phyloP scores from a whole-genome alignment of 768 basidiomycete species.

The Serendipita sp. region DNA sequence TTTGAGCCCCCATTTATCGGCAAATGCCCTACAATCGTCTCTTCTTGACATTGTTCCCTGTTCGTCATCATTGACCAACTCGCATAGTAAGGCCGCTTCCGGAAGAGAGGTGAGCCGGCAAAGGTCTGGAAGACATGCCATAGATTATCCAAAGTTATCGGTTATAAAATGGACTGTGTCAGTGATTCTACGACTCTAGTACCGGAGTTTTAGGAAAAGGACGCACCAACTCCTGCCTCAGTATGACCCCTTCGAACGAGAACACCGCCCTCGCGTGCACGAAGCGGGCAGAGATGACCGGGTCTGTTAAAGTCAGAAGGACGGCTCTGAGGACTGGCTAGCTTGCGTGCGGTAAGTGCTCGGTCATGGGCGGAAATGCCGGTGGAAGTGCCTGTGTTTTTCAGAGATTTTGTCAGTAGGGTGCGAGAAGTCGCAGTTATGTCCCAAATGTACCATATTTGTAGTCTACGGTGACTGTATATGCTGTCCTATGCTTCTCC shows the following conservation, averaged over 20 bases:
- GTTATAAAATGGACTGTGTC: background rate
- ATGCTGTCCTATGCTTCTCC: conserved; percentile 85
- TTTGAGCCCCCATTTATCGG: conserved; percentile 75
- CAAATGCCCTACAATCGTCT: conserved; percentile 85
- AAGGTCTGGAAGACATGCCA: conserved; percentile 35
- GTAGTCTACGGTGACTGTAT: conserved; percentile 91
- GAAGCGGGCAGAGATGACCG: conserved; percentile 88
- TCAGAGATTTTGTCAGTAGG: background rate
- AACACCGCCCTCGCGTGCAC: conserved; percentile 73
- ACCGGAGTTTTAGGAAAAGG: background rate
- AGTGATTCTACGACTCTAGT: background rate
- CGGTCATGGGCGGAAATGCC: conserved; percentile 97
- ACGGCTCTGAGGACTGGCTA: conserved; percentile 37
- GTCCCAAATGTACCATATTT: conserved; percentile 46
- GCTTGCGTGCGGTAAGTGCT: conserved; percentile 66
- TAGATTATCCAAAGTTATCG: background rate
- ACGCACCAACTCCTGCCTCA: conserved; percentile 56
- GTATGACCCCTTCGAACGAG: conserved; percentile 86
- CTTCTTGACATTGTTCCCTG: conserved; percentile 85
- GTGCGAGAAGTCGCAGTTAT: background rate
- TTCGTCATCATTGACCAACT: conserved; percentile 84
- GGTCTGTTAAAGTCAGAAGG: conserved; percentile 75
- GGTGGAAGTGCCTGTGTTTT: conserved; percentile 61
- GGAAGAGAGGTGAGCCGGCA: conserved; percentile 58
- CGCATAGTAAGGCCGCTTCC: conserved; percentile 74